These are phyloP conservation scores for Rhododendron vialii DNA, from an alignment of 148 eudicot genomes.

Conservation along the genomic window DNA sequence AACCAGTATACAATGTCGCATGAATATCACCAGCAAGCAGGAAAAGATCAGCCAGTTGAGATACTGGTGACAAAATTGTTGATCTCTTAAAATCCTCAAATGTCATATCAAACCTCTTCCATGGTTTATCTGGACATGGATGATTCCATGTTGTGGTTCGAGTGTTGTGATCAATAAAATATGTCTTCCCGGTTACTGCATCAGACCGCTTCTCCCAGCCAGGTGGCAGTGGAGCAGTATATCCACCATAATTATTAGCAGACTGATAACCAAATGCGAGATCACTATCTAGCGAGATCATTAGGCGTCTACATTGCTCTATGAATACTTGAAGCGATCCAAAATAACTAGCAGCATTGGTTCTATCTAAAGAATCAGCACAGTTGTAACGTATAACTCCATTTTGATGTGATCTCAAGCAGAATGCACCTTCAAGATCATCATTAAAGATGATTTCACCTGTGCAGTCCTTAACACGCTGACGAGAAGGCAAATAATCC, in stretches of 20 bases:
- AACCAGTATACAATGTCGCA: constrained; percentile 95
- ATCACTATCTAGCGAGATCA: constrained; percentile 97
- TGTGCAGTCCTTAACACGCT: constrained; percentile 70
- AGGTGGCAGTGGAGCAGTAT: constrained; percentile 95
- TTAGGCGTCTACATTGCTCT: constrained; percentile 92
- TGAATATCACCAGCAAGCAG: constrained; percentile 91
- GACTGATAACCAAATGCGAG: constrained; percentile 63
- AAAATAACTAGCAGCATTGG: constrained; percentile 98
- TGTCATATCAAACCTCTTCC: constrained; percentile 98
- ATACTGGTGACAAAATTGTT: constrained; percentile 79
- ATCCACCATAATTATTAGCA: constrained; percentile 59
- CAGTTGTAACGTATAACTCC: constrained; percentile 95
- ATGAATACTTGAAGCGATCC: constrained; percentile 91
- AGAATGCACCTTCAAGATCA: constrained; percentile 77
- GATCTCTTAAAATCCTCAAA: constrained; percentile 96
- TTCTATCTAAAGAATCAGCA: constrained; percentile 96
- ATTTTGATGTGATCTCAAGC: constrained; percentile 88
- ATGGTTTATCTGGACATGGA: constrained; percentile 99
- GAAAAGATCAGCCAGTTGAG: constrained; percentile 84
- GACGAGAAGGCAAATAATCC: constrained; percentile 84
- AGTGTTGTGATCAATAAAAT: constrained; percentile 94
- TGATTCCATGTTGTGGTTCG: constrained; percentile 98
- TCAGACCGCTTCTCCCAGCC: constrained; percentile 99
- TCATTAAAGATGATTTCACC: constrained; percentile 76
- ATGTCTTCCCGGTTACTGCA: constrained; percentile 90